Evolutionary conservation across 2,329 filamentous ascomycete genomes (phyloP).

Genomic region (Ceratocystis huliohia): DNA sequence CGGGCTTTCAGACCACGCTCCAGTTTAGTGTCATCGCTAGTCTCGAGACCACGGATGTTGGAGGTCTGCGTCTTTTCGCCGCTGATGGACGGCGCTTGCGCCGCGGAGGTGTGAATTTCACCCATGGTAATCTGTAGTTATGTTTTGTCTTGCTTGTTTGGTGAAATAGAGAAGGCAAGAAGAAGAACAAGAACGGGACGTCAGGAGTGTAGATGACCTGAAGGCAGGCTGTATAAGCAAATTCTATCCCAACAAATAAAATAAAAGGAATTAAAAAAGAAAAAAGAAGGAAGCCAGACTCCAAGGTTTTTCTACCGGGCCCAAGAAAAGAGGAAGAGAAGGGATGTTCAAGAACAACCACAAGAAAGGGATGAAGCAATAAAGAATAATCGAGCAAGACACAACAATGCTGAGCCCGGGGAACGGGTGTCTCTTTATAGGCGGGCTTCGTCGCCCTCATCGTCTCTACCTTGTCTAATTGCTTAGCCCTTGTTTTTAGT

Average conservation of each 20-base stretch:
- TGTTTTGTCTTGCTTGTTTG: background rate
- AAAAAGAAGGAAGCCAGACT: background rate
- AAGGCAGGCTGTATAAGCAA: background rate
- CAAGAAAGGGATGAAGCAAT: background rate
- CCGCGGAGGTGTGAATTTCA: constrained; percentile 9
- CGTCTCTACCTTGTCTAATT: too few relatives aligned
- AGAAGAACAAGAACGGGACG: background rate
- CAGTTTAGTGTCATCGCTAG: constrained; percentile 35
- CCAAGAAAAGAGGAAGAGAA: background rate
- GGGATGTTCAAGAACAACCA: background rate
- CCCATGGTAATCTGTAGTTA: background rate
- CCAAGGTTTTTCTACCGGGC: background rate
- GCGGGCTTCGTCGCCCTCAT: background rate
- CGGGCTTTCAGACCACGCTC: constrained; percentile 42
- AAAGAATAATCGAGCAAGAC: background rate
- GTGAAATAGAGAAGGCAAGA: background rate
- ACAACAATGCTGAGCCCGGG: background rate
- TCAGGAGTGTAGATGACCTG: background rate
- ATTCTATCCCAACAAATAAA: too few relatives aligned
- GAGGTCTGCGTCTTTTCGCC: constrained; percentile 12
- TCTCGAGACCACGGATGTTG: constrained; percentile 38
- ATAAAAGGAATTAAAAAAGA: background rate
- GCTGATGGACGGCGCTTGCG: constrained; percentile 8
- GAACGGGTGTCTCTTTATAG: background rate
- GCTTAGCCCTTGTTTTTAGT: background rate